Evolutionary conservation across 2,329 filamentous ascomycete genomes (phyloP).

Genomic region (Penicillium sumatraense): DNA sequence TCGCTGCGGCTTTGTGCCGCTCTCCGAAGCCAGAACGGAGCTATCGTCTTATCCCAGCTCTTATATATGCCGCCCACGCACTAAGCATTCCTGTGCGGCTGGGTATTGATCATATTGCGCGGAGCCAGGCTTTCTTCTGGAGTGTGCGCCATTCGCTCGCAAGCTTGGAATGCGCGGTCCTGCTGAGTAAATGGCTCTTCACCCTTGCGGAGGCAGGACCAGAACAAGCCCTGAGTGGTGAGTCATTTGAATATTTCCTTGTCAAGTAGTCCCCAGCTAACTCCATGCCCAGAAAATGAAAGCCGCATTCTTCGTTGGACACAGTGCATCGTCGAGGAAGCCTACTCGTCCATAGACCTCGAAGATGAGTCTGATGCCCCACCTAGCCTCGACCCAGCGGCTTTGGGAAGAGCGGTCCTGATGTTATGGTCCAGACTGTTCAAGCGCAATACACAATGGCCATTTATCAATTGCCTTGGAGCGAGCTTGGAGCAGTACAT

Average conservation of each 20-base stretch:
- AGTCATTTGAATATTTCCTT: background rate
- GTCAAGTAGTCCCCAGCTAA: background rate
- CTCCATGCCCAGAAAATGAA: constrained; percentile 31
- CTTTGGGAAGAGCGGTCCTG: constrained; percentile 35
- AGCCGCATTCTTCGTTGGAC: constrained; percentile 38
- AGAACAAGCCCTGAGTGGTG: constrained; percentile 34
- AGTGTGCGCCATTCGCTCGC: constrained; percentile 42
- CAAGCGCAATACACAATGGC: constrained; percentile 38
- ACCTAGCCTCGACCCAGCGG: constrained; percentile 28
- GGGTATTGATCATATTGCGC: constrained; percentile 42
- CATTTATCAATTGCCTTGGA: constrained; percentile 38
- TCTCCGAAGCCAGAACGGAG: constrained; percentile 64
- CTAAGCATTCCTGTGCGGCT: constrained; percentile 59
- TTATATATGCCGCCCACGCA: constrained; percentile 71
- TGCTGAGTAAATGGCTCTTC: constrained; percentile 53
- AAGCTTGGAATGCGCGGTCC: constrained; percentile 43
- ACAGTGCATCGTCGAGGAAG: constrained; percentile 38
- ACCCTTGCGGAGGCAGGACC: constrained; percentile 32
- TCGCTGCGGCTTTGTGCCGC: constrained; percentile 64
- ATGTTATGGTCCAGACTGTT: constrained; percentile 38
- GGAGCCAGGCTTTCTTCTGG: constrained; percentile 44
- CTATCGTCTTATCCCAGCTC: constrained; percentile 64
- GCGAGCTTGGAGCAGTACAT: constrained; percentile 36
- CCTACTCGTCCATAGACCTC: constrained; percentile 37
- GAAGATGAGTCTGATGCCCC: constrained; percentile 29